Base-by-base conservation (phyloP, 495 filamentous ascomycete genomes). In the Penicillium malachiteum region DNA sequence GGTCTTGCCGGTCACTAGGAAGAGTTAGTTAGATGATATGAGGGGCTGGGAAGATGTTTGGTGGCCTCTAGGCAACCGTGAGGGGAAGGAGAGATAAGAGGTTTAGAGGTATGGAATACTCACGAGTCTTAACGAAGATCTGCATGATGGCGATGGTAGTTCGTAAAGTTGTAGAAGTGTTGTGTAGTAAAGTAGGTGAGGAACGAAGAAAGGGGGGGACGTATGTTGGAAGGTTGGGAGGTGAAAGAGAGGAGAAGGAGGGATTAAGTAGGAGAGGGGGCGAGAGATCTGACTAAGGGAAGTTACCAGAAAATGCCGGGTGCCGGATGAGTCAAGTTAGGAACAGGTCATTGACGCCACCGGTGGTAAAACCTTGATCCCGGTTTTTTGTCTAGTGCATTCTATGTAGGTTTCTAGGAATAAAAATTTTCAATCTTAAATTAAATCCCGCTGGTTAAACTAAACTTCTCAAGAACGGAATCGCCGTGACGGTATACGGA, bases 41-140 rank as follows among this genome's bases (percentile, higher is more conserved):
- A 49, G 55, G 51, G 52, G 54, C 54, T 48, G 45, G 37, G 52
- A 43, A 34, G 45, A 26, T 35, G 31, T 35, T 14, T 30, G 11
- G 43, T 31, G 38, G 11, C 31, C 41, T 34, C 54, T 16, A 44
- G 14, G 40, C 40, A 37, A 9, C 26, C 17, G 10, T 40, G 35
- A 55, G 35, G 35, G 40, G 37, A 37, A 18, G 48, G 12, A 13
- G 30, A 12, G 57, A 48, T 33, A 44, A 14, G 45, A 53, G n/a
- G n/a, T n/a, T n/a, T n/a, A 40, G 51, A 54, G 50, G 50, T 10
- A 17, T 56, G 58, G 55, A 49, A 59, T n/a, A 87, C 88, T 87
- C 79, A 92, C 89, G 82, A 62, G 91, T 96, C 86, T 96, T 96
- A 62, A 96, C 92, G 77, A 96, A 96, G 82, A 96, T 96, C 82